phyloP scores from a whole-genome alignment of 75 land plant species.

The Cupressus sempervirens region DNA sequence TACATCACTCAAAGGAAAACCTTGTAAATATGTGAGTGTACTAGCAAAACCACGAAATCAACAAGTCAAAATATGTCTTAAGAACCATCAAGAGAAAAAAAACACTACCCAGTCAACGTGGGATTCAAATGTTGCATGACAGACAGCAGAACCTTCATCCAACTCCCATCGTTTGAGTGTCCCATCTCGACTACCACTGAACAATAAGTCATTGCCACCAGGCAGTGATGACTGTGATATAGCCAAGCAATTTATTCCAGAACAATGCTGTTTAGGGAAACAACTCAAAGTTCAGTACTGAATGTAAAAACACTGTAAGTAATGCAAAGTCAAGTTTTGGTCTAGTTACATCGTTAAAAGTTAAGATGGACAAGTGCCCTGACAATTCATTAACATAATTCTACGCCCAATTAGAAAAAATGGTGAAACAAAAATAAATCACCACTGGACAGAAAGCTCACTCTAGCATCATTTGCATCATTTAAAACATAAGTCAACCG shows the following conservation, averaged over 20 bases:
- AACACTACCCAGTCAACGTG: conserved; percentile 91
- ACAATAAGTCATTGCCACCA: conserved; percentile 47
- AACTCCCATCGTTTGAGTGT: conserved; percentile 89
- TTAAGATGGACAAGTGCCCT: conserved; percentile 7
- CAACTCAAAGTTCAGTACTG: not conserved
- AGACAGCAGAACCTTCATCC: conserved; percentile 55
- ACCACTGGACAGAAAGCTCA: conserved; percentile 17
- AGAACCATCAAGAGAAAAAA: not conserved
- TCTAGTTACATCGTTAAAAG: not conserved
- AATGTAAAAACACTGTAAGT: not conserved
- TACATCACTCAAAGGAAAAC: not conserved
- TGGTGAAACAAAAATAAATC: not conserved
- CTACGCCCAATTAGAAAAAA: not conserved
- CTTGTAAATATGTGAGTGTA: not conserved
- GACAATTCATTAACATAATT: not conserved
- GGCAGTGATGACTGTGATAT: conserved; percentile 29
- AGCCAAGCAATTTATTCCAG: conserved; percentile 81
- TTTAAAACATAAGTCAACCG: conserved; percentile 85
- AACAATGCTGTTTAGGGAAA: conserved; percentile 70
- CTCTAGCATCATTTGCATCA: conserved; percentile 85
- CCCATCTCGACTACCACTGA: conserved; percentile 98
- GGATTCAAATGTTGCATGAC: conserved; percentile 90
- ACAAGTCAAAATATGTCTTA: not conserved
- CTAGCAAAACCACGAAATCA: not conserved
- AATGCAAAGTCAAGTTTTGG: not conserved